These are phyloP conservation scores for Spiraea crenata DNA, from an alignment of 331 rosid genomes.

Conservation along the genomic window DNA sequence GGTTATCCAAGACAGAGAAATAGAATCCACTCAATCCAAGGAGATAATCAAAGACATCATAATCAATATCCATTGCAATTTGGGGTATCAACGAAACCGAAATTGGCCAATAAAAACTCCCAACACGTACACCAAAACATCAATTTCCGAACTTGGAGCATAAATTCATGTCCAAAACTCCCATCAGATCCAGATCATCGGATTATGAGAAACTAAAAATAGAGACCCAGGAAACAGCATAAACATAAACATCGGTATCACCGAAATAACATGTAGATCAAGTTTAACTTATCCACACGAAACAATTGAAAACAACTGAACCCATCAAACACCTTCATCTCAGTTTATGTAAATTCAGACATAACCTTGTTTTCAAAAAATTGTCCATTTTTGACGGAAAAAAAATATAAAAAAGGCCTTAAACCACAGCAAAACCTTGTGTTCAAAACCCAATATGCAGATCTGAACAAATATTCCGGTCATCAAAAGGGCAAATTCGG, in stretches of 20 bases:
- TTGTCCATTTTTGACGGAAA: conserved; percentile 8
- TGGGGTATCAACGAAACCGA: neutral
- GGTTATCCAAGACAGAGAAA: neutral
- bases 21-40: neutral
- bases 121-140: neutral
- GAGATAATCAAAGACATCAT: neutral
- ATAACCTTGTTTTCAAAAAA: neutral
- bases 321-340: conserved; percentile 5
- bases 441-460: conserved; percentile 17
- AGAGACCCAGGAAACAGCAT: neutral
- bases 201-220: neutral
- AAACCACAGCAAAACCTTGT: conserved; percentile 47
- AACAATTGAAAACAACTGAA: neutral
- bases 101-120: neutral
- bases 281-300: neutral
- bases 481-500: conserved; percentile 1
- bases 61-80: conserved; percentile 8
- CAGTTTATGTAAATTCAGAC: conserved; percentile 8
- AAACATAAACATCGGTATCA: neutral
- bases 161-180: conserved; percentile 6
- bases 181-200: conserved; percentile 35
- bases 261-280: neutral
- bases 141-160: neutral
- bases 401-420: conserved; percentile 6
- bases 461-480: conserved; percentile 10